phyloP scores from a whole-genome alignment of 169 alveolate genomes.

The Babesia bigemina region DNA sequence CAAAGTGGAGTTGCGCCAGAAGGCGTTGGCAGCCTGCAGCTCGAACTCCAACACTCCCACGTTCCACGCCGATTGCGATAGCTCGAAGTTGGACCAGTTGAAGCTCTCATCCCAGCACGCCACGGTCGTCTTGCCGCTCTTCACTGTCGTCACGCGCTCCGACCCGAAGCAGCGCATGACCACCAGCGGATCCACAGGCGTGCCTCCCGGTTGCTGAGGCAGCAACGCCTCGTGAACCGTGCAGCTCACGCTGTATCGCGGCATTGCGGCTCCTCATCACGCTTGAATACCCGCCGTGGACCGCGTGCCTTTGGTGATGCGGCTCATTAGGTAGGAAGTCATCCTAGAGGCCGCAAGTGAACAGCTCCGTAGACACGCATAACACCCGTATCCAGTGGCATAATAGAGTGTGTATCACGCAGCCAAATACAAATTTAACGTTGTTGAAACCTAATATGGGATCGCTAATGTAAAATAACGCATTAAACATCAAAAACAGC shows the following conservation, averaged over 20 bases:
- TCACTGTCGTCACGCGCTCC: constrained; percentile 84
- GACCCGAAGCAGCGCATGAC: constrained; percentile 89
- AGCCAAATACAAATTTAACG: no score
- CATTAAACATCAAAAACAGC: no score
- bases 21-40: constrained; percentile 88
- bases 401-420: no score
- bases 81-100: constrained; percentile 84
- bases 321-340: no score
- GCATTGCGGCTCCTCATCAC: constrained; percentile 52
- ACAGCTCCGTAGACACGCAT: no score
- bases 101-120: constrained; percentile 90
- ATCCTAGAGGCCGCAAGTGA: no score
- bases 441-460: no score
- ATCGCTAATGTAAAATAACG: no score
- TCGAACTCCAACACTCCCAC: constrained; percentile 87
- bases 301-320: no score
- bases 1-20: constrained; percentile 87
- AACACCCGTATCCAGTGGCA: no score
- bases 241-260: constrained; percentile 80
- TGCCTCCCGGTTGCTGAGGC: constrained; percentile 70
- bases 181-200: constrained; percentile 83
- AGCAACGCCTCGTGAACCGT: constrained; percentile 84
- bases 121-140: constrained; percentile 81
- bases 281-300: background rate
- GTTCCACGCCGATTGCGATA: constrained; percentile 86